A percentile compares a stretch with the other conserved stretches of the same genome.
These are phyloP conservation scores for Scytalidium sp. DNA, from an alignment of 2,329 filamentous ascomycete genomes.

Conservation along the genomic window DNA sequence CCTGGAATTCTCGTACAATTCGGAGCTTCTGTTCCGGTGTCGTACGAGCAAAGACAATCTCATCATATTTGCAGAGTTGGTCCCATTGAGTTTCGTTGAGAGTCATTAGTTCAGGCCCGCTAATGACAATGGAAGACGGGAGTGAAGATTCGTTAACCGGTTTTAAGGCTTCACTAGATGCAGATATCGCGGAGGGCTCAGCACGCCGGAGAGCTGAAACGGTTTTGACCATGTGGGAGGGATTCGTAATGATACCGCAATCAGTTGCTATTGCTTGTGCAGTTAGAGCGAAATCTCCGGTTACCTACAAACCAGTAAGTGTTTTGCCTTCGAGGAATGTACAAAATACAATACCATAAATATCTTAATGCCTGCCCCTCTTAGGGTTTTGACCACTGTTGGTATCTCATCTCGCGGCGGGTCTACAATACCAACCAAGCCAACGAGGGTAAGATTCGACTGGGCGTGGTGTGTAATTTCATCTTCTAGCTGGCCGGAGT, in stretches of 20 bases:
- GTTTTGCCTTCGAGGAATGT: background rate
- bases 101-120: conserved; percentile 61
- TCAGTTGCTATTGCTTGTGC: conserved; percentile 70
- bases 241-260: conserved; percentile 65
- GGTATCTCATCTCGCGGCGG: conserved; percentile 59
- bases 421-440: conserved; percentile 57
- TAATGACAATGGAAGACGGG: conserved; percentile 55
- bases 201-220: conserved; percentile 37
- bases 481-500: conserved; percentile 51
- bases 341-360: conserved; percentile 59
- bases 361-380: conserved; percentile 69
- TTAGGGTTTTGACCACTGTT: conserved; percentile 57
- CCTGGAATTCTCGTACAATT: conserved; percentile 73
- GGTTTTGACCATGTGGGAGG: conserved; percentile 46
- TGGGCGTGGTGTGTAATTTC: conserved; percentile 52
- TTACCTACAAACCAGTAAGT: conserved; percentile 44
- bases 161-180: conserved; percentile 11
- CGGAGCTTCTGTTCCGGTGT: conserved; percentile 78
- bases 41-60: conserved; percentile 74
- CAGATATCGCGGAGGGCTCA: conserved; percentile 11
- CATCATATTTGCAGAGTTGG: conserved; percentile 59
- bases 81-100: conserved; percentile 70
- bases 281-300: conserved; percentile 74
- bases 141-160: background rate
- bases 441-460: conserved; percentile 47